A percentile compares a stretch with the other conserved stretches of the same genome.
Conservation (phyloP, 306 rosid species). For the Vicia villosa region DNA sequence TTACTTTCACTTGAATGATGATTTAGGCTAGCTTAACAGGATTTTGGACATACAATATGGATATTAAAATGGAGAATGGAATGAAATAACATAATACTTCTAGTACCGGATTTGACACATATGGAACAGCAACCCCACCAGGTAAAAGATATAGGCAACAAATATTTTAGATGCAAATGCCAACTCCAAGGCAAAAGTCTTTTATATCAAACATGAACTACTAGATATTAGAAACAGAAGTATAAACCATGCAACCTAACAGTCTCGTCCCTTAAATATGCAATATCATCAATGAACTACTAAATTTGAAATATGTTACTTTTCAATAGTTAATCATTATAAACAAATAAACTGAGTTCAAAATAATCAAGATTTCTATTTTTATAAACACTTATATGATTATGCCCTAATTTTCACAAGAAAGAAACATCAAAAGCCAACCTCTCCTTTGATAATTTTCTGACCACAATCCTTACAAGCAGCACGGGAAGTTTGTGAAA, state of each 20-base stretch:
- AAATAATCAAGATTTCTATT: slow-evolving; percentile 18
- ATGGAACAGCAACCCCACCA: slow-evolving; percentile 2
- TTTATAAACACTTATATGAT: not conserved
- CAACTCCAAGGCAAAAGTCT: slow-evolving; percentile 5
- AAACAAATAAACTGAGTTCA: slow-evolving; percentile 30
- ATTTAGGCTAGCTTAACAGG: not conserved
- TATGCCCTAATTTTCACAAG: slow-evolving; percentile 22
- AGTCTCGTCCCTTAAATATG: not conserved
- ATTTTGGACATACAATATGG: slow-evolving; percentile 17
- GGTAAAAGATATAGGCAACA: slow-evolving; percentile 2
- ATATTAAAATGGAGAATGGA: slow-evolving; percentile 23
- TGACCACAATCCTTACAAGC: slow-evolving; percentile 70
- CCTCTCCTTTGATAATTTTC: slow-evolving; percentile 88
- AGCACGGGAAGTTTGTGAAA: slow-evolving; percentile 83
- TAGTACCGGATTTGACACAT: slow-evolving; percentile 6
- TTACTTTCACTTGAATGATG: slow-evolving; percentile 6
- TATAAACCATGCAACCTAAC: not conserved
- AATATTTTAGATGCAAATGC: slow-evolving; percentile 1
- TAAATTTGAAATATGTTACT: slow-evolving; percentile 20
- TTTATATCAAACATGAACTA: not conserved
- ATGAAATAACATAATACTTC: slow-evolving; percentile 8
- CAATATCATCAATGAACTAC: slow-evolving; percentile 15
- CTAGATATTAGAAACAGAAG: not conserved
- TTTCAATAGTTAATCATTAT: not conserved
- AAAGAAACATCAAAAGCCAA: slow-evolving; percentile 34